These are phyloP conservation scores for Plectosphaerella cucumerina DNA, from an alignment of 2,329 filamentous ascomycete genomes.

Conservation along the genomic window DNA sequence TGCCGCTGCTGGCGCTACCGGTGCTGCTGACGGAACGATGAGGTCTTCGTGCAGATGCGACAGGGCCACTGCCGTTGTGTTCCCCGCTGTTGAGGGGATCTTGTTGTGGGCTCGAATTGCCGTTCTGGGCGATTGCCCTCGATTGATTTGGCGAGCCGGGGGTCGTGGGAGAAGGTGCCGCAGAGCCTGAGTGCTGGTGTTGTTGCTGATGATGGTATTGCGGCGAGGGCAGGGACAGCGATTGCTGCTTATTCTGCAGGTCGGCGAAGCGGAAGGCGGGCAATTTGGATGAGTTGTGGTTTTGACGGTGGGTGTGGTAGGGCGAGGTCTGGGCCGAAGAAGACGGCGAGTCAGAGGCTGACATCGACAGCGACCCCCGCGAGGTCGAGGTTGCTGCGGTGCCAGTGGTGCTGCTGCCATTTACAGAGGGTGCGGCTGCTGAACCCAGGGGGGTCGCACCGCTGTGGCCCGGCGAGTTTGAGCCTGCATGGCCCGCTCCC, in stretches of 20 bases:
- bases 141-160: slow-evolving; percentile 1
- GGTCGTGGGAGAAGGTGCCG: not conserved
- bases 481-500: not conserved
- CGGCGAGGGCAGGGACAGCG: slow-evolving; percentile 22
- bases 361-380: slow-evolving; percentile 10
- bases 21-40: not conserved
- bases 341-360: slow-evolving; percentile 7
- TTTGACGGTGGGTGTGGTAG: slow-evolving; percentile 45
- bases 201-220: slow-evolving; percentile 5
- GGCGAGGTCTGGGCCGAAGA: slow-evolving; percentile 3
- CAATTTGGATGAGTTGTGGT: slow-evolving; percentile 51
- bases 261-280: slow-evolving; percentile 52
- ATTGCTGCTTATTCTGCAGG: slow-evolving; percentile 30
- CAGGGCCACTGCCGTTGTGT: too few species aligned
- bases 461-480: not conserved
- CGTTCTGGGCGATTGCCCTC: not conserved
- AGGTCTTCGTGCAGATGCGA: too few species aligned
- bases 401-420: not conserved
- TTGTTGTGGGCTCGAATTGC: slow-evolving; percentile 7
- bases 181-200: slow-evolving; percentile 3
- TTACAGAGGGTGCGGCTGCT: slow-evolving; percentile 1
- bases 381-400: slow-evolving; percentile 5
- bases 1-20: not conserved
- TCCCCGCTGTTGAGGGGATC: slow-evolving; percentile 2
- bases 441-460: not conserved